Evolutionary conservation across 1,284 basidiomycete species (phyloP).

Genomic region (Amylostereum areolatum): DNA sequence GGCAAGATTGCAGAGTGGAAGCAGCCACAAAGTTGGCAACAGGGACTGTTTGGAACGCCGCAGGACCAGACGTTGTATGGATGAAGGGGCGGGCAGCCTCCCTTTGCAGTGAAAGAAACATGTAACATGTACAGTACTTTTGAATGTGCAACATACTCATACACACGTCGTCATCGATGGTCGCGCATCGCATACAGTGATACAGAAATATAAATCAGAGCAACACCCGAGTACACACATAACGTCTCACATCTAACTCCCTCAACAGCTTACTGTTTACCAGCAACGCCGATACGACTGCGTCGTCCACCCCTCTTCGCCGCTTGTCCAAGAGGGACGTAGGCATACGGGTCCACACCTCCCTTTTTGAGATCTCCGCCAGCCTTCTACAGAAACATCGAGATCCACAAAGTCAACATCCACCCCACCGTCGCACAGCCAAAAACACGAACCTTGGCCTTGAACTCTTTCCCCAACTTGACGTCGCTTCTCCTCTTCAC

Average conservation of each 20-base stretch:
- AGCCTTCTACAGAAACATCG: conserved; percentile 58
- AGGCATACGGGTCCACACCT: conserved; percentile 89
- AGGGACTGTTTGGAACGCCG: conserved; percentile 67
- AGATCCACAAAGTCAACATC: background rate
- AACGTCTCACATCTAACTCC: too few relatives aligned
- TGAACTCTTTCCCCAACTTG: conserved; percentile 85
- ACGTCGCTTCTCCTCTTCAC: conserved; percentile 51
- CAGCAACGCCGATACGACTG: conserved; percentile 25
- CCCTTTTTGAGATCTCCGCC: conserved; percentile 89
- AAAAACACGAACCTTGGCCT: conserved; percentile 57
- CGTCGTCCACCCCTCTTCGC: conserved; percentile 47
- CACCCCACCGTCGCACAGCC: background rate
- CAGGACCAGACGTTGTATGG: conserved; percentile 69
- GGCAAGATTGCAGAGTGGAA: conserved; percentile 37
- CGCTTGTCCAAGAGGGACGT: conserved; percentile 78
- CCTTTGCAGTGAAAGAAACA: background rate
- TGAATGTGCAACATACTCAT: background rate
- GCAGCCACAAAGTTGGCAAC: conserved; percentile 58
- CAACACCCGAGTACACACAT: too few relatives aligned
- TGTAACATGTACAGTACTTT: background rate
- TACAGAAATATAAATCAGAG: background rate
- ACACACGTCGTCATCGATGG: background rate
- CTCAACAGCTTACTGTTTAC: conserved; percentile 29
- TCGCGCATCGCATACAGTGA: background rate
- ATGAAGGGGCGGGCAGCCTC: conserved; percentile 20